Evolutionary conservation across 352 stramenopile genomes (phyloP), one percentile per base, ranked within the genome.

Genomic region (Globisporangium nunn): DNA sequence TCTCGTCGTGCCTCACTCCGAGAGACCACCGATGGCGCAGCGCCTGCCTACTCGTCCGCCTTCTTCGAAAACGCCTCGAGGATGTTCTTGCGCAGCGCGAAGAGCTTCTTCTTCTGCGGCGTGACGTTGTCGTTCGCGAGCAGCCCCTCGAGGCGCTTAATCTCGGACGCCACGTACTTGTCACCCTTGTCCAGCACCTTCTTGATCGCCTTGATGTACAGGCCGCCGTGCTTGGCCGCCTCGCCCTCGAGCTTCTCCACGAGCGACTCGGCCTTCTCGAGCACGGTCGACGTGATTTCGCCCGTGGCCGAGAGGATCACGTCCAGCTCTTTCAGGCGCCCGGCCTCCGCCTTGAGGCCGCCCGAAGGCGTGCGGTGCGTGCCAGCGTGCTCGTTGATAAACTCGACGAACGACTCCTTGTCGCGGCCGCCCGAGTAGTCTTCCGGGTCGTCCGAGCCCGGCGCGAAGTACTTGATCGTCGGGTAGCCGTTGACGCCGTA

Each of bases 391-490:
- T 93, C 80, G 68, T 97, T 97, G 46, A 97, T 71, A 50, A 97
- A 97, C 30, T 88, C 68, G 6, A 97, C 82, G 57, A 94, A 94
- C 58, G 78, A 88, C 30, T 66, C 63, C 67, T 96, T 85, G 67
- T 95, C 84, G 39, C 88, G 84, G 49, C 78, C 87, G 48, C 74
- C 75, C 52, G 74, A 75, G 71, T 96, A 97, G 68, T 94, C 77
- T 62, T 95, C 81, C 23, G 85, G 72, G 53, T 96, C 87, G 45
- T 84, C 74, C 54, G 81, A 78, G 52, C 74, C 85, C 0, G 77
- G 75, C 0, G 81, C 72, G 56, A 97, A 97, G 74, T 95, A 97
- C 72, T 96, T 96, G 67, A 97, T 78, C 52, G 89, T 96, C 35
- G 91, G 91, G 79, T 90, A 97, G 30, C 91, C 88, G 54, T 78